phyloP scores from a whole-genome alignment of 306 rosid species.

The Mucuna pruriens region DNA sequence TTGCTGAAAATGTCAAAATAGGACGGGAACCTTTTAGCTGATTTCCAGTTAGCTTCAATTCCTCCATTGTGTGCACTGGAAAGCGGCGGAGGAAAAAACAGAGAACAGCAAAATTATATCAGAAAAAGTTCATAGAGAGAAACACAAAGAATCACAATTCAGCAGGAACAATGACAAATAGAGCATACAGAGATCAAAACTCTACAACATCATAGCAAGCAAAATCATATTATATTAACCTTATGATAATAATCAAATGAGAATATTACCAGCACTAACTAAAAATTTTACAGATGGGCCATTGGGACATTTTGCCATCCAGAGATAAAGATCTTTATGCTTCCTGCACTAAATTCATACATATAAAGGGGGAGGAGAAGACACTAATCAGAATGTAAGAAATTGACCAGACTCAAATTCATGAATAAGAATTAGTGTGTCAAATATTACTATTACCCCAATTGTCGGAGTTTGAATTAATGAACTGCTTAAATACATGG shows the following conservation, averaged over 20 bases:
- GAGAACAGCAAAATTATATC: constrained; percentile 5
- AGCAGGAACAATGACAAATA: not conserved
- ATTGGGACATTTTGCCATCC: constrained; percentile 88
- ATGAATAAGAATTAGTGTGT: not conserved
- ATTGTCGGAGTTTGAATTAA: constrained; percentile 17
- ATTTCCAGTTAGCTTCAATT: constrained; percentile 88
- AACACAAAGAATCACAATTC: not conserved
- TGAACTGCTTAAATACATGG: constrained; percentile 2
- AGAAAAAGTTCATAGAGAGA: not conserved
- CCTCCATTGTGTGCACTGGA: constrained; percentile 97
- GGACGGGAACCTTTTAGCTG: constrained; percentile 89
- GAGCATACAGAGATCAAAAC: not conserved
- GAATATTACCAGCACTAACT: constrained; percentile 81
- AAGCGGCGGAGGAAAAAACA: constrained; percentile 27
- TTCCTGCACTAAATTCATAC: constrained; percentile 81
- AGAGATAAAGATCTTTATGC: constrained; percentile 81
- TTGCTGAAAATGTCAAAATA: constrained; percentile 81
- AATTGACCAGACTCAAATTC: not conserved
- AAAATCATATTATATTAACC: not conserved
- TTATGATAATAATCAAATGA: not conserved
- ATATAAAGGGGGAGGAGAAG: constrained; percentile 1
- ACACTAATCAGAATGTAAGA: not conserved
- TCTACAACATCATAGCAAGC: not conserved
- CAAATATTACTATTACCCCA: not conserved
- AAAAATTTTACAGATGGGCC: constrained; percentile 94